Base-by-base conservation (phyloP, 352 stramenopile genomes). In the Peronospora destructor region DNA sequence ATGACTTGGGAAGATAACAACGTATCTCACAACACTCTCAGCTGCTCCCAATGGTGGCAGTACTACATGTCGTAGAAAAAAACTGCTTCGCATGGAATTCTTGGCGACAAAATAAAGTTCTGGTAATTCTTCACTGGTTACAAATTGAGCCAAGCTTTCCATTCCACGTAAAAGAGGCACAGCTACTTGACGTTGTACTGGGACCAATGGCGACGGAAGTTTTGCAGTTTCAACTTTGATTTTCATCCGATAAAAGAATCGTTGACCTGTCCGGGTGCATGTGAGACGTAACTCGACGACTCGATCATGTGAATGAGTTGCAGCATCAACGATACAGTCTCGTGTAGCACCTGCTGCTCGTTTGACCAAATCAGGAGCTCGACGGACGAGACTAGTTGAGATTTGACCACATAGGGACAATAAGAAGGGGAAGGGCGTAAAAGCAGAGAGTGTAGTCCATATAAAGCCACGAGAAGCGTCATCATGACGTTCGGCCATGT, bases 31-130 rank as follows among this genome's bases (percentile, higher is more conserved):
- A 11, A 87, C 54, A 28, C 79, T 73, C 61, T 91, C 81, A 6
- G 68, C 55, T 6, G 78, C 81, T 25, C 71, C 65, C 36, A 91
- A 58, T 19, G 76, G 71, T 41, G 78, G 76, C n/a, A 87, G 51
- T 36, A 91, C 76, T 10, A 88, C 45, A 40, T 85, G 67, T 1
- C 76, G 68, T 28, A 90, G 49, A 48, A 90, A 72, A 23, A 87
- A 64, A 36, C 76, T 78, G 7, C 71, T 38, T 9, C 73, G 60
- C 74, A 91, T 90, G 9, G 66, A 73, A 42, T 77, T 89, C 64
- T 90, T 90, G 46, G 81, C 81, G 16, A 91, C 81, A 52, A 90
- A 90, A 51, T 91, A 91, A 30, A 91, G 63, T 54, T 91, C 81
- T 25, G 79, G 78, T 4, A 91, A 64, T 54, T 91, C 81, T 33